These are phyloP conservation scores for Dryas integrifolia DNA, from an alignment of 331 rosid species.

Conservation along the genomic window DNA sequence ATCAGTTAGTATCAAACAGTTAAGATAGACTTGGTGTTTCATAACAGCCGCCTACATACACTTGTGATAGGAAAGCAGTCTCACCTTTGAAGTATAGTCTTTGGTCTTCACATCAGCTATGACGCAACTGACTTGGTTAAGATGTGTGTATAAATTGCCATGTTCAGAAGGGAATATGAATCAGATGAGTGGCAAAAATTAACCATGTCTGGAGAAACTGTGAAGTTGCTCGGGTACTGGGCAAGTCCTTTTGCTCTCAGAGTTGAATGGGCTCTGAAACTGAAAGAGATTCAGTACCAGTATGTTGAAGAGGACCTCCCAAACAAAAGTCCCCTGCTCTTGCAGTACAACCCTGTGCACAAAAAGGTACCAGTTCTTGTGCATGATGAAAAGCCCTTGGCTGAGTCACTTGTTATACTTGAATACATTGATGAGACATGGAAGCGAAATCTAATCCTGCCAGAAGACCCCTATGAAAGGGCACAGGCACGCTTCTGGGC, in stretches of 20 bases:
- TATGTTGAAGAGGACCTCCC: constrained; percentile 40
- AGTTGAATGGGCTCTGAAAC: constrained; percentile 43
- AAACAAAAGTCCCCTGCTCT: constrained; percentile 43
- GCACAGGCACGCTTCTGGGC: constrained; percentile 49
- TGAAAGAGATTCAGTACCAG: constrained; percentile 36
- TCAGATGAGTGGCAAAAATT: neutral
- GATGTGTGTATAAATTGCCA: constrained; percentile 4
- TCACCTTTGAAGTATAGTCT: neutral
- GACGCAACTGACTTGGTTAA: neutral
- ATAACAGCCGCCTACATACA: too few relatives aligned
- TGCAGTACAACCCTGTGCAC: constrained; percentile 44
- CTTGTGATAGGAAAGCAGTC: too few relatives aligned
- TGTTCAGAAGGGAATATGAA: too few relatives aligned
- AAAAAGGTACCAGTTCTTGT: constrained; percentile 45
- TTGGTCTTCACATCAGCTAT: neutral
- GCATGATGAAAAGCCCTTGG: constrained; percentile 39
- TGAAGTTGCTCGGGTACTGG: constrained; percentile 42
- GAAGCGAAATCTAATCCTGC: constrained; percentile 44
- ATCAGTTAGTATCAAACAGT: too few relatives aligned
- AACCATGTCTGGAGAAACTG: constrained; percentile 35
- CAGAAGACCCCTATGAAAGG: constrained; percentile 37
- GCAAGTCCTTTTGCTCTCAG: constrained; percentile 37
- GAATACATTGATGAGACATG: constrained; percentile 46
- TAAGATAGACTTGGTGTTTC: too few relatives aligned
- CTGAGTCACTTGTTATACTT: constrained; percentile 43